These are phyloP conservation scores for Phaffia tasmanica DNA, from an alignment of 768 basidiomycete genomes.

Conservation along the genomic window DNA sequence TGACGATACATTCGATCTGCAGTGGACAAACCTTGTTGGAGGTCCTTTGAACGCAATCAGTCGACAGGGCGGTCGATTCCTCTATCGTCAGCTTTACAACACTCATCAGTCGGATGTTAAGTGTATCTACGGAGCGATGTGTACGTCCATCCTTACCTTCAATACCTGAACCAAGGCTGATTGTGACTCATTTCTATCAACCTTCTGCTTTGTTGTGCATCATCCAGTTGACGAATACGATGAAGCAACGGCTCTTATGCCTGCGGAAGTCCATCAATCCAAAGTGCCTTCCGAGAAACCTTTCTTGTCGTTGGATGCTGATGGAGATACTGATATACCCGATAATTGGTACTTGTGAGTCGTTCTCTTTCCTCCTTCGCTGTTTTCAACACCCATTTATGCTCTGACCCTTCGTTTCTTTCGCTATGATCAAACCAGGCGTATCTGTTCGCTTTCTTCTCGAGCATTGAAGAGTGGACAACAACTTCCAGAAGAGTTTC, in stretches of 20 bases:
- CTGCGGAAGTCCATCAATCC: constrained; percentile 51
- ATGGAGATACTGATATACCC: constrained; percentile 58
- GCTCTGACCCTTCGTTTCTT: no score
- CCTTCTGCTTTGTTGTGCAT: neutral
- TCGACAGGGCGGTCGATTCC: constrained; percentile 60
- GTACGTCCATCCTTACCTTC: neutral
- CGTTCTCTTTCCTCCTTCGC: constrained; percentile 40
- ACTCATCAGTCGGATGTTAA: constrained; percentile 52
- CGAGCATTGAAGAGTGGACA: no score
- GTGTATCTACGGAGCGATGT: constrained; percentile 46
- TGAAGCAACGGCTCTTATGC: constrained; percentile 57
- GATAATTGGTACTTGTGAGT: constrained; percentile 57
- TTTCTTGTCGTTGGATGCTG: constrained; percentile 58
- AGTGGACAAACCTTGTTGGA: constrained; percentile 62
- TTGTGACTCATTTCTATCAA: no score
- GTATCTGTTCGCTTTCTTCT: no score
- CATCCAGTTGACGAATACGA: constrained; percentile 13
- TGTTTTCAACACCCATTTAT: constrained; percentile 43
- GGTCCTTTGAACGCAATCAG: constrained; percentile 60
- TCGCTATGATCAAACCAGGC: no score
- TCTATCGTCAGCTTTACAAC: constrained; percentile 69
- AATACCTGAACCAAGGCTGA: no score
- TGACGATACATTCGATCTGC: constrained; percentile 8
- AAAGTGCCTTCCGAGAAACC: constrained; percentile 50
- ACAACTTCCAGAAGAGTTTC: no score